Percentiles rank a stretch among this genome's conserved stretches.
Evolutionary conservation across 1,139 yeast genomes (phyloP).

Genomic region (Candida glucosophila): DNA sequence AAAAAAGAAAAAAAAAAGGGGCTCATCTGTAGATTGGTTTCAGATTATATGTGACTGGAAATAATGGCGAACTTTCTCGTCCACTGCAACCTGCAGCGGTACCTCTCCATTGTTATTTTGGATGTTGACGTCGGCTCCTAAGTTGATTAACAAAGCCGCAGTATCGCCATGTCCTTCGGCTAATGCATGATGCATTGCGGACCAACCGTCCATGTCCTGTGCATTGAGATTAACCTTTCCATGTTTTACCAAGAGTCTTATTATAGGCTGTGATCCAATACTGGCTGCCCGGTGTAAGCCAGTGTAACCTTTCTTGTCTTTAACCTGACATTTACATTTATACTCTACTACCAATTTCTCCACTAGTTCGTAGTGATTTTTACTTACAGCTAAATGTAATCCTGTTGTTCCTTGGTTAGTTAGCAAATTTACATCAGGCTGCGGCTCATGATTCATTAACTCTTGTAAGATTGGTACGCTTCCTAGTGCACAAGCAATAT

Average conservation of each 20-base stretch:
- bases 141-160: slow-evolving; percentile 50
- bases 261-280: slow-evolving; percentile 53
- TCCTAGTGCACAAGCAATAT: slow-evolving; percentile 74
- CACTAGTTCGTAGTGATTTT: slow-evolving; percentile 49
- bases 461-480: slow-evolving; percentile 41
- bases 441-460: slow-evolving; percentile 20
- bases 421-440: slow-evolving; percentile 33
- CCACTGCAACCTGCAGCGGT: slow-evolving; percentile 55
- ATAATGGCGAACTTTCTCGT: slow-evolving; percentile 38
- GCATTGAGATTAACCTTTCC: slow-evolving; percentile 60
- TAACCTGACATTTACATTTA: slow-evolving; percentile 54
- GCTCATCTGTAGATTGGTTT: not conserved
- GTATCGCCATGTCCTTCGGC: slow-evolving; percentile 88
- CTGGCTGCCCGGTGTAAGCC: slow-evolving; percentile 84
- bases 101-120: slow-evolving; percentile 46
- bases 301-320: slow-evolving; percentile 58
- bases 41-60: slow-evolving; percentile 1
- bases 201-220: slow-evolving; percentile 70
- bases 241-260: slow-evolving; percentile 37
- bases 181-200: slow-evolving; percentile 81
- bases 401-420: slow-evolving; percentile 69
- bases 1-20: not conserved
- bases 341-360: slow-evolving; percentile 39
- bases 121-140: slow-evolving; percentile 57
- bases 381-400: slow-evolving; percentile 69